These are phyloP conservation scores for Lentinula novae-zelandiae DNA, from an alignment of 1,284 basidiomycete species.

Conservation along the genomic window DNA sequence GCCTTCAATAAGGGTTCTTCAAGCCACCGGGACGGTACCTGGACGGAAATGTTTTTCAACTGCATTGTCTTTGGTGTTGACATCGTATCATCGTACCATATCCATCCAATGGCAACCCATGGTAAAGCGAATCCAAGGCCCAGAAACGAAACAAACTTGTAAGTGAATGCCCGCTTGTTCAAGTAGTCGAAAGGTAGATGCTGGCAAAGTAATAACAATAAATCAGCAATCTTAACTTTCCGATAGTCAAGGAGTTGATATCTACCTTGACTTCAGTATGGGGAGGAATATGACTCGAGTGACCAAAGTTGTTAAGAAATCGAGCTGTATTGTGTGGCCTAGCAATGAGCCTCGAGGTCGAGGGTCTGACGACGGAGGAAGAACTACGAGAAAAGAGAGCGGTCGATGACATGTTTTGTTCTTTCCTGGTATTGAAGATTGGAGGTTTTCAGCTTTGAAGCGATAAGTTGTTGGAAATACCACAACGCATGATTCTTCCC, in stretches of 20 bases:
- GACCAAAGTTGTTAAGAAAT: conserved; percentile 1
- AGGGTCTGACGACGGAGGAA: background rate
- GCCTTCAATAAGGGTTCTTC: conserved; percentile 8
- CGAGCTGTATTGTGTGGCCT: background rate
- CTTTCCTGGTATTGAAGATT: background rate
- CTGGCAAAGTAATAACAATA: conserved; percentile 8
- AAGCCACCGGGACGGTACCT: conserved; percentile 12
- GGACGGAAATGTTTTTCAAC: background rate
- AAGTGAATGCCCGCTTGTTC: conserved; percentile 25
- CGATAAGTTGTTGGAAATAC: no score
- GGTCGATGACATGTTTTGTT: background rate
- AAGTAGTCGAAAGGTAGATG: conserved; percentile 28
- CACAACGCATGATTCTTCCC: background rate
- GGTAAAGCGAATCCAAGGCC: conserved; percentile 30
- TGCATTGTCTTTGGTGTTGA: background rate
- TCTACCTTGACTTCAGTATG: background rate
- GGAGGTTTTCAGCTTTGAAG: no score
- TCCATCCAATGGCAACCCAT: conserved; percentile 30
- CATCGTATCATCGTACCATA: conserved; percentile 19
- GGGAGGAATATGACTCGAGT: background rate
- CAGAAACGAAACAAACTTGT: conserved; percentile 26
- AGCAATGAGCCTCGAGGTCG: background rate
- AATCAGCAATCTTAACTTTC: background rate
- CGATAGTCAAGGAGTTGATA: background rate
- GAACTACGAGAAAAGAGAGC: background rate